Percentiles rank a stretch among this genome's conserved stretches.
phyloP scores from a whole-genome alignment of 768 basidiomycete genomes.

The Russula vinacea region DNA sequence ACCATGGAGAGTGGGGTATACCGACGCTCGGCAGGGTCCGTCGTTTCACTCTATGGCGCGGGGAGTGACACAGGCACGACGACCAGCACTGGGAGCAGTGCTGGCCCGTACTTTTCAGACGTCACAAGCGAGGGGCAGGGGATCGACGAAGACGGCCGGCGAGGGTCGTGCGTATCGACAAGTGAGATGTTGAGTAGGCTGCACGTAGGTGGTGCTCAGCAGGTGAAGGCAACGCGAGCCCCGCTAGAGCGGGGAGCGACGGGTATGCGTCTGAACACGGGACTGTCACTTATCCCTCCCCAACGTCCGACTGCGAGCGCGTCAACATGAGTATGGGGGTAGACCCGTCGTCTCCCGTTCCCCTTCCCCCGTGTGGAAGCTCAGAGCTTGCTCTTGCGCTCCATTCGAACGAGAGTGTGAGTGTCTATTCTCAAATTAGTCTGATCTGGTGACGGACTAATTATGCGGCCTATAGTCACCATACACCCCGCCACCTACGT shows the following conservation, averaged over 20 bases:
- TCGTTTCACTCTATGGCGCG: conserved; percentile 23
- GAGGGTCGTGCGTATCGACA: conserved; percentile 29
- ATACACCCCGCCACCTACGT: conserved; percentile 22
- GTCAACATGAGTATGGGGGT: conserved; percentile 9
- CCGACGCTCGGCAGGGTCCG: conserved; percentile 26
- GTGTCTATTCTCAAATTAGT: not conserved
- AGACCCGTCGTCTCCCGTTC: conserved; percentile 10
- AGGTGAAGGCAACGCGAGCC: conserved; percentile 15
- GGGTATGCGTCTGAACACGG: conserved; percentile 25
- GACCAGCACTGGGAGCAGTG: conserved; percentile 24
- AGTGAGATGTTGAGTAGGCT: conserved; percentile 25
- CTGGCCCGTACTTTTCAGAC: conserved; percentile 28
- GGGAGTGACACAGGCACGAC: conserved; percentile 22
- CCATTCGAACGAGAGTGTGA: conserved; percentile 26
- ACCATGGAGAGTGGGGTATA: conserved; percentile 12
- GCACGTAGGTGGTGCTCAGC: conserved; percentile 13
- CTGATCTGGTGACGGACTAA: not conserved
- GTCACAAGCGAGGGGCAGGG: conserved; percentile 23
- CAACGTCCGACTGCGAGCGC: conserved; percentile 26
- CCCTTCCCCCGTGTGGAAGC: conserved; percentile 10
- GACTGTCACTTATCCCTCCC: conserved; percentile 28
- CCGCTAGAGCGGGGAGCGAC: conserved; percentile 19
- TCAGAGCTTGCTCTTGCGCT: conserved; percentile 26
- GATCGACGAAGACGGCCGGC: conserved; percentile 25
- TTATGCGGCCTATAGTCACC: conserved; percentile 6